Base-by-base conservation (phyloP, 352 stramenopile species). In the Peronospora farinosa region DNA sequence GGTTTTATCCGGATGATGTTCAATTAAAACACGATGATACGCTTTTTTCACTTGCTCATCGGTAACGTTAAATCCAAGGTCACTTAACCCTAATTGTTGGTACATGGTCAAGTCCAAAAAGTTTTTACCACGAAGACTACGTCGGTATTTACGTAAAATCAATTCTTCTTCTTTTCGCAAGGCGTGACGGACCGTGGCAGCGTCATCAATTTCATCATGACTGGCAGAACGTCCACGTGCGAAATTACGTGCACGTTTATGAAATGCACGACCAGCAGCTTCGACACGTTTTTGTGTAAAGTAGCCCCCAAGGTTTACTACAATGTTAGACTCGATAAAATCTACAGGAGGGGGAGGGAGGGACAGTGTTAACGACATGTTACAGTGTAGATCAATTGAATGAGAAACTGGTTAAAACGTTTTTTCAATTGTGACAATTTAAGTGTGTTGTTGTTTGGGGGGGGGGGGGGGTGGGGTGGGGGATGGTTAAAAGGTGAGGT, bases 1-100 rank as follows among this genome's bases (percentile, higher is more conserved):
- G 31, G 84, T 95, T 65, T 92, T 91, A 65, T 91, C 78, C 13
- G 84, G 78, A 65, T 92, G 84, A 69, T 95, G 81, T 57, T 92
- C 82, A 30, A 92, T 92, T 9, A 95, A 60, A 40, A 92, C 84
- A 49, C 82, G 82, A 58, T 91, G 81, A 69, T 92, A 95, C 16
- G 79, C 81, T 63, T 92, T 91, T 67, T 92, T 92, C 60, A 92
- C 74, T 61, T 89, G 76, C 0, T 88, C 77, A 32, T 88, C 80
- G 25, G 79, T 89, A 39, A 84, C 78, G 55, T 88, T 77, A 47
- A 92, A 92, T 54, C 79, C 79, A 13, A 86, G 57, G 40, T 92
- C 78, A 28, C 60, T 65, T 50, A 92, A 52, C 0, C 81, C 81
- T 47, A 92, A 63, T 61, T 92, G 81, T 73, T 92, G 71, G 69